Base-by-base conservation (phyloP, 2,329 filamentous ascomycete genomes). In the Emergomyces orientalis region DNA sequence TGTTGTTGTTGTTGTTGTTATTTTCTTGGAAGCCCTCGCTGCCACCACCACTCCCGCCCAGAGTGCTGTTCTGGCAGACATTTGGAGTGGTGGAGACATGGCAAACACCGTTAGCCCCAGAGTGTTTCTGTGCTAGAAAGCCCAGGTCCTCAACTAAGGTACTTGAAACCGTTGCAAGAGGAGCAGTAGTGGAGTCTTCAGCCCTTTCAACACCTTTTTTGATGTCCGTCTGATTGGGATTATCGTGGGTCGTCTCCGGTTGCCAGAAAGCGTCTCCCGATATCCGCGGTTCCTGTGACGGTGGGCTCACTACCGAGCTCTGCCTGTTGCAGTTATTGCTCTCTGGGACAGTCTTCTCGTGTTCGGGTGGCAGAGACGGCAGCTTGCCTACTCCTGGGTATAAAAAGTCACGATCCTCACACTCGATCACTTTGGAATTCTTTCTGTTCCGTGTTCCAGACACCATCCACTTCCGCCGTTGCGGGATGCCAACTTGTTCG, bases 301-400 rank as follows among this genome's bases (percentile, higher is more conserved):
- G 39, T 4, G 37, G 25, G 13, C 56, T 45, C 39, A 32, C 14
- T 22, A 45, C 41, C 17, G 30, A 14, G 19, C 41, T 47, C 41
- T 32, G 39, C 14, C 27, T n/a, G 27, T 52, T 9, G 30, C 47
- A 14, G 43, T 41, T 30, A 13, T 52, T 19, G 19, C 47, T 59
- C 17, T 47, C 57, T 30, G 57, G 11, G 4, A 7, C 25, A 39
- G 43, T 30, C 25, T 19, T 45, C 27, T 37, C 45, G 59, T 25
- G 17, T 1, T 41, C 34, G 13, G 22, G 1, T 27, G 49, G 25
- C 19, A 52, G 22, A 39, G 59, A 39, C 22, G 59, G 59, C n/a
- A 60, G 59, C 45, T 25, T 52, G 30, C 59, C 49, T 7, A 60
- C 32, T 51, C 59, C 59, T 30, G 59, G 59, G 22, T 60, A 60